These are phyloP conservation scores for Hypoxylon sp. DNA, from an alignment of 2,329 filamentous ascomycete species.

Conservation along the genomic window DNA sequence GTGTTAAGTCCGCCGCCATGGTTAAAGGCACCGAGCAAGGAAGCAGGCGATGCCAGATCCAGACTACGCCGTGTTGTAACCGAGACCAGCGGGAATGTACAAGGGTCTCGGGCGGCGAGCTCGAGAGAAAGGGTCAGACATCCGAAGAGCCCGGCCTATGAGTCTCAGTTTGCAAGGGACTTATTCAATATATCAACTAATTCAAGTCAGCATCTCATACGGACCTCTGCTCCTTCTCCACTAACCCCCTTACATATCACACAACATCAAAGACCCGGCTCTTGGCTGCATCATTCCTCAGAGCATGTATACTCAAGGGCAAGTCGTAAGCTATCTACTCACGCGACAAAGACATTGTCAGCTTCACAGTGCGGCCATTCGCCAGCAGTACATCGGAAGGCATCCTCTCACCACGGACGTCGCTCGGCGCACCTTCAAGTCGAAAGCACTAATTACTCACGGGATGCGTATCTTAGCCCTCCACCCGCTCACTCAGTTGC, in stretches of 20 bases:
- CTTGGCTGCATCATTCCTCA: slow-evolving; percentile 32
- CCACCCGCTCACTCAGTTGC: slow-evolving; percentile 21
- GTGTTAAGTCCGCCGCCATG: slow-evolving; percentile 51
- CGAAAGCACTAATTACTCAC: slow-evolving; percentile 8
- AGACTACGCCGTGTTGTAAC: slow-evolving; percentile 47
- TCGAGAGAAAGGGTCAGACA: slow-evolving; percentile 8
- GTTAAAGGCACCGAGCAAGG: slow-evolving; percentile 50
- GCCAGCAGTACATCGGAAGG: slow-evolving; percentile 6
- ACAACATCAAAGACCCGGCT: slow-evolving; percentile 41
- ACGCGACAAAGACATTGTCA: background rate
- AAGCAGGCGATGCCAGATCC: slow-evolving; percentile 45
- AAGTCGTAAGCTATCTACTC: slow-evolving; percentile 9
- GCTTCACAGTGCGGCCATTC: slow-evolving; percentile 7
- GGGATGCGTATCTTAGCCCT: slow-evolving; percentile 20
- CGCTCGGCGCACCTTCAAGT: slow-evolving; percentile 18
- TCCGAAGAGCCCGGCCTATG: slow-evolving; percentile 16
- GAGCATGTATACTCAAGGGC: slow-evolving; percentile 27
- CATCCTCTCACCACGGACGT: slow-evolving; percentile 3
- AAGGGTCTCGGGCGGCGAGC: slow-evolving; percentile 14
- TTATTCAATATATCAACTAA: slow-evolving; percentile 9
- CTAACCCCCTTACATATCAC: slow-evolving; percentile 43
- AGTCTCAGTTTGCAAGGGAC: slow-evolving; percentile 1
- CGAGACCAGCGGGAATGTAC: slow-evolving; percentile 31
- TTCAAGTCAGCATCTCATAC: slow-evolving; percentile 23
- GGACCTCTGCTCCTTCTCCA: slow-evolving; percentile 42